phyloP scores from a whole-genome alignment of 2,329 filamentous ascomycete genomes.

The Ascomycota sp. region DNA sequence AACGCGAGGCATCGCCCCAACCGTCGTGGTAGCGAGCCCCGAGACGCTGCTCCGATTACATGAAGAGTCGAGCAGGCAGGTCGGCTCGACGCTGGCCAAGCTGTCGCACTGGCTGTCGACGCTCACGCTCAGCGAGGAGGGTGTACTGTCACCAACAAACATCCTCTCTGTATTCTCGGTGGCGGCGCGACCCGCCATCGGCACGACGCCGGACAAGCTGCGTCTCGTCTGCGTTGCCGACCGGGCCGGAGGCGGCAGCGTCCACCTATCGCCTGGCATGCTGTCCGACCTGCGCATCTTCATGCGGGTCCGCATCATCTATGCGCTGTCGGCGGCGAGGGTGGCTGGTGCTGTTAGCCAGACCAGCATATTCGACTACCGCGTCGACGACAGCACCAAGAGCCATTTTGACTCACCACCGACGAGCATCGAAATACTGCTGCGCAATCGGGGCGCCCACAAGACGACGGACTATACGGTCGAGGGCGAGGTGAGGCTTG shows the following conservation, averaged over 20 bases:
- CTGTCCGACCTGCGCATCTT: constrained; percentile 70
- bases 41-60: constrained; percentile 52
- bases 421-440: constrained; percentile 57
- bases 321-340: constrained; percentile 60
- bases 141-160: constrained; percentile 45
- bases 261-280: constrained; percentile 44
- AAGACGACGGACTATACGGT: constrained; percentile 43
- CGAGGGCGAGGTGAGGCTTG: constrained; percentile 39
- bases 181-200: constrained; percentile 36
- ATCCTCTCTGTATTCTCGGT: constrained; percentile 29
- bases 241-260: constrained; percentile 38
- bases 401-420: constrained; percentile 67
- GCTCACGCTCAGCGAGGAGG: constrained; percentile 45
- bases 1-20: constrained; percentile 56
- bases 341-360: constrained; percentile 85
- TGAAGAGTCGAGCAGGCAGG: constrained; percentile 33
- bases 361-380: constrained; percentile 75
- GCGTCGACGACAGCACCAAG: constrained; percentile 23
- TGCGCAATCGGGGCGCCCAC: constrained; percentile 39
- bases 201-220: constrained; percentile 47
- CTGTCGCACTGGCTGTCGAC: constrained; percentile 53
- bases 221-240: constrained; percentile 68
- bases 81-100: constrained; percentile 42
- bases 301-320: constrained; percentile 60
- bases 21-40: constrained; percentile 61